A percentile compares a stretch with the other conserved stretches of the same genome.
These are phyloP conservation scores for Fusarium vanettenii DNA, from an alignment of 2,329 filamentous ascomycete species.

Conservation along the genomic window DNA sequence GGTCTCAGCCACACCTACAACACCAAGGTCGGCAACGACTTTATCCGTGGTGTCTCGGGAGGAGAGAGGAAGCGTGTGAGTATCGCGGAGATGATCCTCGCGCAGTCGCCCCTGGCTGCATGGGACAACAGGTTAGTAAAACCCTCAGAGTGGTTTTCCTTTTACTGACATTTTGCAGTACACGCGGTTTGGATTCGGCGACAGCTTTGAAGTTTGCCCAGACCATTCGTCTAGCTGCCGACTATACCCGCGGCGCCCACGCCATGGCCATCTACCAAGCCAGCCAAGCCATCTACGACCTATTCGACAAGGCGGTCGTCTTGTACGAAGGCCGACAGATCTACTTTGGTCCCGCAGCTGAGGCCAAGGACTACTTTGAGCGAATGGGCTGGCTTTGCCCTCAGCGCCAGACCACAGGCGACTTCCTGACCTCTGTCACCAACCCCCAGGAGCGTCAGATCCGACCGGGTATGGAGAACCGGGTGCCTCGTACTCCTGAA, in stretches of 20 bases:
- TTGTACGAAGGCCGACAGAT: neutral
- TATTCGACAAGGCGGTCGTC: neutral
- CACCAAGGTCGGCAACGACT: neutral
- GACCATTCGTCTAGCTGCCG: neutral
- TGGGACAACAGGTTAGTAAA: neutral
- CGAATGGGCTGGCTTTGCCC: neutral
- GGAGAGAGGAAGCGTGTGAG: neutral
- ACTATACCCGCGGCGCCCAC: neutral
- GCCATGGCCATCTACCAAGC: neutral
- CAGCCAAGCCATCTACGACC: neutral
- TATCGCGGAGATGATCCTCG: neutral
- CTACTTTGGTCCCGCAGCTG: neutral
- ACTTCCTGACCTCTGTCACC: neutral
- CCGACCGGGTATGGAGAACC: neutral
- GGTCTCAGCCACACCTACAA: neutral
- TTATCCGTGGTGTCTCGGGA: neutral
- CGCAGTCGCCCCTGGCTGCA: neutral
- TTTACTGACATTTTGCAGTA: neutral
- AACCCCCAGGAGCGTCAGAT: neutral
- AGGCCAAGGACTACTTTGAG: neutral
- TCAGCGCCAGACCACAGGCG: neutral
- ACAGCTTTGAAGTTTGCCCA: neutral
- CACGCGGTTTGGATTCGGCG: neutral
- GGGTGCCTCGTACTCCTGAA: neutral
- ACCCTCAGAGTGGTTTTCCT: too few relatives aligned